phyloP scores from a whole-genome alignment of 345 rosid genomes.

The Rhodamnia rubescens region DNA sequence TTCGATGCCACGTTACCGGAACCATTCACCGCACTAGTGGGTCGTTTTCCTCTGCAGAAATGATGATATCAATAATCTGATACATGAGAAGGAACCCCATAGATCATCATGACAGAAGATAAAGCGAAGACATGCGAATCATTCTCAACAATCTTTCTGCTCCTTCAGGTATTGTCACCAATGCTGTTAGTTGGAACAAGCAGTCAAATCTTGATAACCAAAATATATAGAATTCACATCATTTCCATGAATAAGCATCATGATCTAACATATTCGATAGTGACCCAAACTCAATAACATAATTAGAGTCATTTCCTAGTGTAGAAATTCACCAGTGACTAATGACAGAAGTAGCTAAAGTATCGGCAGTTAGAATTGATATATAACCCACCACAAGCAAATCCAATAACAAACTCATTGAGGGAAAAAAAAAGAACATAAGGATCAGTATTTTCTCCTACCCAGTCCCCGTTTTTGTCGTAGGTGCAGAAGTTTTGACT shows the following conservation, averaged over 20 bases:
- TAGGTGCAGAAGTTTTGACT: constrained; percentile 36
- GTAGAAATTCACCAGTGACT: background rate
- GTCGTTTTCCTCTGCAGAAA: constrained; percentile 62
- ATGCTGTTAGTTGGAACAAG: background rate
- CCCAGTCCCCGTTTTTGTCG: constrained; percentile 47
- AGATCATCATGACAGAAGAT: background rate
- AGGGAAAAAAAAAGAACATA: background rate
- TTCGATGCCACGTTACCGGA: constrained; percentile 37
- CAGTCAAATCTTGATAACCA: background rate
- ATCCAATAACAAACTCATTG: background rate
- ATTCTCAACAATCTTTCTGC: background rate
- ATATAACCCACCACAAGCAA: background rate
- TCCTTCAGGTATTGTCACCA: background rate
- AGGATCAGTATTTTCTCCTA: constrained; percentile 10
- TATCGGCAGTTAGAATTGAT: background rate
- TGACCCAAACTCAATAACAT: background rate
- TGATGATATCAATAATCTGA: background rate
- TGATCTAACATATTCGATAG: background rate
- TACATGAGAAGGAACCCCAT: background rate
- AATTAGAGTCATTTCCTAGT: background rate
- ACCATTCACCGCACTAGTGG: constrained; percentile 49
- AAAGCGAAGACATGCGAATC: background rate
- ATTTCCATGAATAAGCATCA: background rate
- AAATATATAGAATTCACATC: background rate
- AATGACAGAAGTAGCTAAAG: background rate